A percentile compares a stretch with the other conserved stretches of the same genome.
Evolutionary conservation across 768 basidiomycete species (phyloP).

Genomic region (Lactarius trivialis): DNA sequence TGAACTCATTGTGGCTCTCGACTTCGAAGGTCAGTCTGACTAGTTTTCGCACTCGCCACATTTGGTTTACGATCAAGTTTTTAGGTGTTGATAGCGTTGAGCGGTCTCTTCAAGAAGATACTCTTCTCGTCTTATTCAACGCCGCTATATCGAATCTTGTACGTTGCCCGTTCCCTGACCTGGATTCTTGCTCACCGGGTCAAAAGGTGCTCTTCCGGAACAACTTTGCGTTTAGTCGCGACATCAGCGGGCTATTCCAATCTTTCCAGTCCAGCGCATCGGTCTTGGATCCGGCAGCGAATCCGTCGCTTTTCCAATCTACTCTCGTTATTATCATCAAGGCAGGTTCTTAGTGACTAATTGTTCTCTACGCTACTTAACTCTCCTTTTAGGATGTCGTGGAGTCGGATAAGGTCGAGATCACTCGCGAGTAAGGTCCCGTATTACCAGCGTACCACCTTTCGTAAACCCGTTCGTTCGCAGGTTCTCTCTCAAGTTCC

Average conservation of each 20-base stretch:
- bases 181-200: conserved; percentile 29
- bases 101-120: conserved; percentile 56
- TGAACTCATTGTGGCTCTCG: conserved; percentile 48
- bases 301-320: conserved; percentile 53
- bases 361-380: neutral
- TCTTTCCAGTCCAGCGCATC: conserved; percentile 56
- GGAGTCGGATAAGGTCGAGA: conserved; percentile 53
- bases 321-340: conserved; percentile 59
- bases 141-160: conserved; percentile 60
- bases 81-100: conserved; percentile 59
- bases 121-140: conserved; percentile 56
- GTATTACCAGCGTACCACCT: neutral
- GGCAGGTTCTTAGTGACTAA: conserved; percentile 28
- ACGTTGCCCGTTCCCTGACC: conserved; percentile 19
- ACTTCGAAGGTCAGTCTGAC: conserved; percentile 49
- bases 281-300: conserved; percentile 50
- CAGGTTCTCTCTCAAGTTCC: conserved; percentile 52
- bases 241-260: conserved; percentile 54
- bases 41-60: neutral
- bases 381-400: conserved; percentile 46
- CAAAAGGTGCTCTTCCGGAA: conserved; percentile 56
- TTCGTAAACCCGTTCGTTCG: neutral
- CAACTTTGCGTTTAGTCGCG: conserved; percentile 55
- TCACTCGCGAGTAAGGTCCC: conserved; percentile 45
- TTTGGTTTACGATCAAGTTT: neutral